A percentile compares a stretch with the other conserved stretches of the same genome.
These are phyloP conservation scores for Coniochaeta sp. DNA, from an alignment of 2,329 filamentous ascomycete species.

Conservation along the genomic window DNA sequence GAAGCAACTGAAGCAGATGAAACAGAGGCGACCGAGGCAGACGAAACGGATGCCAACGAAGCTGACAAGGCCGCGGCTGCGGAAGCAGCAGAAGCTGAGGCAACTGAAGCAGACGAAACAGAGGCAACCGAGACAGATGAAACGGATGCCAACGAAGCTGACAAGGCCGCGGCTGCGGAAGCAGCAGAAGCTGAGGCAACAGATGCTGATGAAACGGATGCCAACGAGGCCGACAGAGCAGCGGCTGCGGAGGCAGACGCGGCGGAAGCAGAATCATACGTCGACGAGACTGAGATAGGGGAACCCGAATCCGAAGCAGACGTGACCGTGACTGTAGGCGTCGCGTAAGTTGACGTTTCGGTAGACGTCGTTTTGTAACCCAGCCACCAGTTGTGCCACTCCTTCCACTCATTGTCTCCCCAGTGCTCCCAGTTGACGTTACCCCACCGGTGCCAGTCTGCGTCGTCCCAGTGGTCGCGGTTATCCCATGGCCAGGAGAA, in stretches of 20 bases:
- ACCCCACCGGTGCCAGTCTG: background rate
- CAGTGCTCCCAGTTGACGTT: background rate
- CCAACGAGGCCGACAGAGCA: background rate
- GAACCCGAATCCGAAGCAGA: background rate
- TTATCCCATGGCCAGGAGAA: background rate
- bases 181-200: background rate
- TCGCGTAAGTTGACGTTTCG: no score
- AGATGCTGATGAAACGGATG: background rate
- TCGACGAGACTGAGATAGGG: background rate
- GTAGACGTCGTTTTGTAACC: background rate
- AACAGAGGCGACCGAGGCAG: background rate
- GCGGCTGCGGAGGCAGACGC: background rate
- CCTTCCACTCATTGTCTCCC: background rate
- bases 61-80: background rate
- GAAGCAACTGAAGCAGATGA: background rate
- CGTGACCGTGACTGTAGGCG: no score
- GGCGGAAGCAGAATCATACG: background rate
- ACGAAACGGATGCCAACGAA: background rate
- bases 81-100: background rate
- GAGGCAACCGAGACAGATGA: background rate
- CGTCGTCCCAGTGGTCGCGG: background rate
- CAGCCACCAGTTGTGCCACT: background rate
- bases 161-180: background rate
- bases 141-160: background rate
- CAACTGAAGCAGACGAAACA: background rate